Conservation (phyloP, 805 yeast genomes). For the Candida hungchunana region DNA sequence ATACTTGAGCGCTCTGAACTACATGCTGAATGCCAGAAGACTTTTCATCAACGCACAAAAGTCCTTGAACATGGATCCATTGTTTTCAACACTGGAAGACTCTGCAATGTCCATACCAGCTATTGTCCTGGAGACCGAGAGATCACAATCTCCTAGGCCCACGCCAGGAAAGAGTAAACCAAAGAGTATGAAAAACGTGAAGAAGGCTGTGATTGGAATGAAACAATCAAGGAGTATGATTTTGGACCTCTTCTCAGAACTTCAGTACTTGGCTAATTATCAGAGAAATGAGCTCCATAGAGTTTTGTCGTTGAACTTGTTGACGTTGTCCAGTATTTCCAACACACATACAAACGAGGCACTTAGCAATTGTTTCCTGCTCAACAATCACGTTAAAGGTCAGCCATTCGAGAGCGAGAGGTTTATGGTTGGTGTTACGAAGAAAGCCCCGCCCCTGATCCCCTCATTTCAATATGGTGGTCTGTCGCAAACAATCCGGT, state of each 20-base stretch:
- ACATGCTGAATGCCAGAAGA: constrained; percentile 29
- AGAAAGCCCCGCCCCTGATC: constrained; percentile 9
- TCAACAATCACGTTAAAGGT: constrained; percentile 27
- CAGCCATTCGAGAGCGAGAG: constrained; percentile 27
- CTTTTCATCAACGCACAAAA: constrained; percentile 29
- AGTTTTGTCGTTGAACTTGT: constrained; percentile 20
- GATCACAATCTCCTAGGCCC: constrained; percentile 3
- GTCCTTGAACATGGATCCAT: constrained; percentile 40
- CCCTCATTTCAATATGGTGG: constrained; percentile 18
- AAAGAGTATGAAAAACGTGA: constrained; percentile 21
- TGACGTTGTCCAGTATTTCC: constrained; percentile 27
- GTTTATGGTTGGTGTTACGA: constrained; percentile 18
- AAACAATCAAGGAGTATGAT: constrained; percentile 22
- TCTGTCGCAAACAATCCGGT: constrained; percentile 6
- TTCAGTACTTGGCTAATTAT: constrained; percentile 25
- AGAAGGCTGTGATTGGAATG: constrained; percentile 21
- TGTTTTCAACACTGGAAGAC: constrained; percentile 44
- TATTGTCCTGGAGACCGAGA: constrained; percentile 11
- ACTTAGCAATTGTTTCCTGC: constrained; percentile 19
- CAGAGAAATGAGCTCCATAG: constrained; percentile 26
- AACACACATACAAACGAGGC: constrained; percentile 17
- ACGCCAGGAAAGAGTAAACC: constrained; percentile 14
- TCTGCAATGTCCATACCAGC: constrained; percentile 47
- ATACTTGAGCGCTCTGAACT: constrained; percentile 23
- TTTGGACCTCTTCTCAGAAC: constrained; percentile 15